Percentiles rank a stretch among this genome's conserved stretches.
Conservation (phyloP, 169 alveolate genomes). For the Amoebophrya sp. region DNA sequence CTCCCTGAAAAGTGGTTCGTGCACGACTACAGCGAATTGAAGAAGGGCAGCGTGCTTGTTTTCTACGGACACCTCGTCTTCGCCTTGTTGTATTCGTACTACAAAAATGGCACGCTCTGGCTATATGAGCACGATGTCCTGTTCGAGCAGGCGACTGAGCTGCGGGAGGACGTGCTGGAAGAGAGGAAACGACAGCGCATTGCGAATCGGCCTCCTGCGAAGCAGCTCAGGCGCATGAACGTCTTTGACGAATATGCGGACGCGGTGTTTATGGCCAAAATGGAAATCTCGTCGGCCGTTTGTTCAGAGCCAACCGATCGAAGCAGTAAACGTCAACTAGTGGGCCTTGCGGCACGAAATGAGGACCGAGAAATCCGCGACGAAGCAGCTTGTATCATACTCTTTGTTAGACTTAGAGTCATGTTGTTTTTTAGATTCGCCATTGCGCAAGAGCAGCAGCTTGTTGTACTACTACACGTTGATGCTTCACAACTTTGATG, state of each 20-base stretch:
- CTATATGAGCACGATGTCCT: not conserved
- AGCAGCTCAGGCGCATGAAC: not conserved
- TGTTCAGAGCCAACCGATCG: not conserved
- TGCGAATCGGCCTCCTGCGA: not conserved
- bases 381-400: not conserved
- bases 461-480: too few relatives aligned
- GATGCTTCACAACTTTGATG: too few relatives aligned
- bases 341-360: not conserved
- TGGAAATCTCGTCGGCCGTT: not conserved
- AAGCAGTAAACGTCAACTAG: not conserved
- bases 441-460: too few relatives aligned
- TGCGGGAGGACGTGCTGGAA: not conserved
- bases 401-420: too few relatives aligned
- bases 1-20: not conserved
- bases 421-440: too few relatives aligned
- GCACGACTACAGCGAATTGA: too few relatives aligned
- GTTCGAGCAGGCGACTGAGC: not conserved
- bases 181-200: not conserved
- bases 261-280: not conserved
- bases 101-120: not conserved
- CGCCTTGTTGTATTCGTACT: not conserved
- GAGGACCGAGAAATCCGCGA: not conserved
- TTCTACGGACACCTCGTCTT: too few relatives aligned
- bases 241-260: not conserved
- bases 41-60: too few relatives aligned